Conservation (phyloP, 1,284 basidiomycete genomes). For the Sporisorium scitamineum region DNA sequence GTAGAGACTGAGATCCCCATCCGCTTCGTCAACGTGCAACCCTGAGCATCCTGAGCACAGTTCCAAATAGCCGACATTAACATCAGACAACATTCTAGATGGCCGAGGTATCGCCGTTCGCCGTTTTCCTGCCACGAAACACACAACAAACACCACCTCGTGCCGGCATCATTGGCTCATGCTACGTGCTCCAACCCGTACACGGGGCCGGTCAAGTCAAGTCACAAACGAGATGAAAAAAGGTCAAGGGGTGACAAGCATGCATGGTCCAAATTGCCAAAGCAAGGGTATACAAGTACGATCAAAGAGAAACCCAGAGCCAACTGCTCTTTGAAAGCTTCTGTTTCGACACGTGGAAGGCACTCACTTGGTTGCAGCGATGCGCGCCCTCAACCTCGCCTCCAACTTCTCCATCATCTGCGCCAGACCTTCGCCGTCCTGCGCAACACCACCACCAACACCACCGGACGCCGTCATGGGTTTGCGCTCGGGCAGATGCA, state of each 20-base stretch:
- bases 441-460: constrained; percentile 40
- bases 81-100: too few relatives aligned
- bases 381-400: constrained; percentile 42
- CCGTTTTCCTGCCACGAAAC: too few relatives aligned
- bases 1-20: too few relatives aligned
- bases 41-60: too few relatives aligned
- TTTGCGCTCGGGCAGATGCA: constrained; percentile 43
- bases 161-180: not conserved
- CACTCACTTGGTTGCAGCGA: constrained; percentile 38
- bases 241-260: not conserved
- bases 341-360: too few relatives aligned
- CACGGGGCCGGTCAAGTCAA: not conserved
- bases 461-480: constrained; percentile 52
- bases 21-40: too few relatives aligned
- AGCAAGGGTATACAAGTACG: not conserved
- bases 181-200: too few relatives aligned
- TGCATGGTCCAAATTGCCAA: not conserved
- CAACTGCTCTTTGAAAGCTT: too few relatives aligned
- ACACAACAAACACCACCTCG: too few relatives aligned
- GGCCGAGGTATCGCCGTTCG: too few relatives aligned
- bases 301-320: too few relatives aligned
- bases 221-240: not conserved
- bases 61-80: too few relatives aligned
- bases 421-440: constrained; percentile 24
- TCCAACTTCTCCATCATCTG: constrained; percentile 54